These are phyloP conservation scores for Funneliformis caledonium DNA, from an alignment of 371 early-diverging fungal species.

Conservation along the genomic window DNA sequence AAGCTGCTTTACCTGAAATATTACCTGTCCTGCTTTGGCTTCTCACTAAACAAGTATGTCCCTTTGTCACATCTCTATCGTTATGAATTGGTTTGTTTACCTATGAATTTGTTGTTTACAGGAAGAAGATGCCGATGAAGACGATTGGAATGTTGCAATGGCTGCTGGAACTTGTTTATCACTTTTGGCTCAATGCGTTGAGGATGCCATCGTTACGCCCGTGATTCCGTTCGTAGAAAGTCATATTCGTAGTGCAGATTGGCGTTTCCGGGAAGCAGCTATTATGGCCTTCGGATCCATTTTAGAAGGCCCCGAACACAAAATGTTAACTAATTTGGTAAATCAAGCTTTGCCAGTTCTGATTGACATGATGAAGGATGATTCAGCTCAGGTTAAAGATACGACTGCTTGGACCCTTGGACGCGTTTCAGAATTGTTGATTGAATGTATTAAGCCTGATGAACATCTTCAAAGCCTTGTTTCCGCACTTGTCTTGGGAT, in stretches of 20 bases:
- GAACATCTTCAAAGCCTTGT: slow-evolving; percentile 74
- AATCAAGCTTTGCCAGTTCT: slow-evolving; percentile 86
- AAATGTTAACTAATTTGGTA: slow-evolving; percentile 74
- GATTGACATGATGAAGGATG: slow-evolving; percentile 88
- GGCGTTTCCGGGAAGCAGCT: slow-evolving; percentile 95
- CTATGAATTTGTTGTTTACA: slow-evolving; percentile 43
- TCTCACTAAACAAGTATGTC: slow-evolving; percentile 78
- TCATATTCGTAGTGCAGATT: slow-evolving; percentile 82
- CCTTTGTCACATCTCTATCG: not conserved
- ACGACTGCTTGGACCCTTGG: slow-evolving; percentile 97
- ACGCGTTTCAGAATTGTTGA: slow-evolving; percentile 80
- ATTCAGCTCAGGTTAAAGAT: slow-evolving; percentile 87
- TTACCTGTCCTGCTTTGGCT: slow-evolving; percentile 85
- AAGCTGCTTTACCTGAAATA: slow-evolving; percentile 74
- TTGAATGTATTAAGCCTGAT: slow-evolving; percentile 77
- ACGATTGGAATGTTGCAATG: slow-evolving; percentile 97
- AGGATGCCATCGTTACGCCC: slow-evolving; percentile 73
- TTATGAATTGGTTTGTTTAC: not conserved
- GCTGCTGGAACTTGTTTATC: slow-evolving; percentile 95
- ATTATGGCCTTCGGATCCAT: slow-evolving; percentile 98
- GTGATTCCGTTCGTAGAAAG: slow-evolving; percentile 90
- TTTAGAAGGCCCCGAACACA: slow-evolving; percentile 86
- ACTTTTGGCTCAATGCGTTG: slow-evolving; percentile 82
- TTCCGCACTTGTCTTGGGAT: slow-evolving; percentile 76
- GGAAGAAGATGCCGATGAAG: slow-evolving; percentile 97